Base-by-base conservation (phyloP, 805 yeast genomes). In the Metschnikowia orientalis region DNA sequence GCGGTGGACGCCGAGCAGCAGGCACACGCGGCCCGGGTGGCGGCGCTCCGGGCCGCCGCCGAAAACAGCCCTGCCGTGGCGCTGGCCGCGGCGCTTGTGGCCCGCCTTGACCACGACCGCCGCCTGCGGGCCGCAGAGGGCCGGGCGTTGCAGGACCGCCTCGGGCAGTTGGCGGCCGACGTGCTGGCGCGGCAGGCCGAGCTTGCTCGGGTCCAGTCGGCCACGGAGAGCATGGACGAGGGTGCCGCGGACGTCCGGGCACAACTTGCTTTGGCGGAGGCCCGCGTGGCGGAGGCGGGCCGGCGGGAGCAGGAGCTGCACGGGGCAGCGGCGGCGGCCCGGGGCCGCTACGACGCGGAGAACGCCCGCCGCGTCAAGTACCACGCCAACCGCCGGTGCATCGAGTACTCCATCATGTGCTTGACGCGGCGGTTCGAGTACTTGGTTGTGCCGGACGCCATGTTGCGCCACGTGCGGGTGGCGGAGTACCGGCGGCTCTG, bases 361-460 rank as follows among this genome's bases (percentile, higher is more conserved):
- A 47, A 51, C 18, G 31, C 30, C 10, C 45, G 47, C 14, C 43
- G 59, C 5, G 52, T 55, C 12, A 56, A 54, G 19, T 70, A 67
- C 41, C 56, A 54, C 19, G 47, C 44, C 4, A 58, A 67, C 18
- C 57, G 71, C 36, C 58, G 70, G 41, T 56, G 61, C 7, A 49
- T 76, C 23, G 78, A 75, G 48, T 72, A 73, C 43, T 61, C 73
- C 1, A 75, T 76, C 6, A 50, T 61, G 32, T n/a, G 18, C 9
- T 29, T 22, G 15, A 21, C 8, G 21, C 32, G 20, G n/a, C 21
- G 17, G 26, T 22, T 13, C 19, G 26, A 29, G 4, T 16, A 22
- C 10, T 22, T 29, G 32, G 26, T 29, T 8, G 17, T 29, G 5
- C 32, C 32, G n/a, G 26, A 29, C 26, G n/a, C n/a, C n/a, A n/a